Conservation (phyloP, 331 rosid species). For the Stylosanthes scabra region DNA sequence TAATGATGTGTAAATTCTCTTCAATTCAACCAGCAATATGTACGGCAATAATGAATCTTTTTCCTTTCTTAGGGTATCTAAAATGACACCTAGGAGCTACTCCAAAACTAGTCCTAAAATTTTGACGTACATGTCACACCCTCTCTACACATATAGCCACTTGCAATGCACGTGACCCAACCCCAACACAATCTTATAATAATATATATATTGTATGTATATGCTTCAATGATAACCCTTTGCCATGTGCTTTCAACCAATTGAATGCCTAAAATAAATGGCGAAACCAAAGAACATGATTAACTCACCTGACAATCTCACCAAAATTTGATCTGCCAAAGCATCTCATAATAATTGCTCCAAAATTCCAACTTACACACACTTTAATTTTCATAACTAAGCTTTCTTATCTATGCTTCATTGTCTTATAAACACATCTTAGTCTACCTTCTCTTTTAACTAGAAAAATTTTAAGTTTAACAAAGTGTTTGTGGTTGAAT, state of each 20-base stretch:
- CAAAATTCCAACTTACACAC: not conserved
- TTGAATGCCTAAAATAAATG: slow-evolving; percentile 34
- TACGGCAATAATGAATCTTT: slow-evolving; percentile 25
- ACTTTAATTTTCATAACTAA: slow-evolving; percentile 3
- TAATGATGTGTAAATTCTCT: no score
- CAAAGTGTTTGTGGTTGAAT: no score
- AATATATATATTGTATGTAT: no score
- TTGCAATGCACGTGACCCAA: slow-evolving; percentile 34
- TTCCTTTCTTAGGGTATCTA: slow-evolving; percentile 33
- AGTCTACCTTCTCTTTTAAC: no score
- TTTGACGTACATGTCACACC: slow-evolving; percentile 33
- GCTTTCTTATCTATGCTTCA: not conserved
- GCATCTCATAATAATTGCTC: slow-evolving; percentile 39
- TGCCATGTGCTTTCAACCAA: slow-evolving; percentile 18
- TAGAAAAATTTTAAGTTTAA: no score
- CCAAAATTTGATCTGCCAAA: slow-evolving; percentile 36
- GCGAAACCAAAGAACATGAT: slow-evolving; percentile 41
- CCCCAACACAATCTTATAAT: slow-evolving; percentile 11
- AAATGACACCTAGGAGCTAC: slow-evolving; percentile 38
- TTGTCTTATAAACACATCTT: no score
- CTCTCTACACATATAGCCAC: slow-evolving; percentile 27
- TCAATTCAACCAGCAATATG: slow-evolving; percentile 30
- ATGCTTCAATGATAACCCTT: no score
- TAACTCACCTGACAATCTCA: slow-evolving; percentile 47
- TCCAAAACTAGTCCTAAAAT: slow-evolving; percentile 34